phyloP scores from a whole-genome alignment of 176 grass and related monocot species.

The Hordeum marinum region DNA sequence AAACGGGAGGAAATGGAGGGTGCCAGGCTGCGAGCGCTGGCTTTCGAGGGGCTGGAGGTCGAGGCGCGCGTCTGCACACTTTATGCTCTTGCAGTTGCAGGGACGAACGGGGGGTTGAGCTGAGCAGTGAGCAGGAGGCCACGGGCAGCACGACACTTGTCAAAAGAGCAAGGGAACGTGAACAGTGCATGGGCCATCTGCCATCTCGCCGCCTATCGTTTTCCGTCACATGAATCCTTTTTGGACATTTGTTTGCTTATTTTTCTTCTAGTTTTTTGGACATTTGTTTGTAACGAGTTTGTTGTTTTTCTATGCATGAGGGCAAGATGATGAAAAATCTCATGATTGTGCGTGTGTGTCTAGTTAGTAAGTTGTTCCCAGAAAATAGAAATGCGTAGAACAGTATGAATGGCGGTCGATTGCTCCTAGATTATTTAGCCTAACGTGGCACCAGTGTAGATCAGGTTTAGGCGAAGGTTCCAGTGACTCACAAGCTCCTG shows the following conservation, averaged over 20 bases:
- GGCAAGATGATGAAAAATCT: no score
- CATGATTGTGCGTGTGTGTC: background rate
- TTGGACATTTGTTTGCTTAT: background rate
- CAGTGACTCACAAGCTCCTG: slow-evolving; percentile 19
- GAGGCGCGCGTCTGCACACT: slow-evolving; percentile 14
- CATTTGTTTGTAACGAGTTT: no score
- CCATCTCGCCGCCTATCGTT: slow-evolving; percentile 28
- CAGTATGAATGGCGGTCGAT: background rate
- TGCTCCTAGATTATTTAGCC: background rate
- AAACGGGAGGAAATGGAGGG: slow-evolving; percentile 5
- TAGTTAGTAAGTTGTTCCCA: background rate
- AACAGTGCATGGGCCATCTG: background rate
- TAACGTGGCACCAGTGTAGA: background rate
- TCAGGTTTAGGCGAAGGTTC: slow-evolving; percentile 14
- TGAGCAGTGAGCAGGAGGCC: background rate
- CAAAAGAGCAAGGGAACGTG: background rate
- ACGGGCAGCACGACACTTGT: slow-evolving; percentile 32
- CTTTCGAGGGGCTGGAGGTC: slow-evolving; percentile 7
- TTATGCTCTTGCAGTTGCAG: slow-evolving; percentile 6
- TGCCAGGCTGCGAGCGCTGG: slow-evolving; percentile 1
- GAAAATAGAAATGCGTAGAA: background rate
- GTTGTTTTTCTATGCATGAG: no score
- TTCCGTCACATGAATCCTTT: slow-evolving; percentile 38
- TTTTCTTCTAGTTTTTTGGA: no score
- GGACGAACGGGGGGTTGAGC: slow-evolving; percentile 5